These are phyloP conservation scores for Pestalotiopsis sp. DNA, from an alignment of 2,329 filamentous ascomycete genomes.

Conservation along the genomic window DNA sequence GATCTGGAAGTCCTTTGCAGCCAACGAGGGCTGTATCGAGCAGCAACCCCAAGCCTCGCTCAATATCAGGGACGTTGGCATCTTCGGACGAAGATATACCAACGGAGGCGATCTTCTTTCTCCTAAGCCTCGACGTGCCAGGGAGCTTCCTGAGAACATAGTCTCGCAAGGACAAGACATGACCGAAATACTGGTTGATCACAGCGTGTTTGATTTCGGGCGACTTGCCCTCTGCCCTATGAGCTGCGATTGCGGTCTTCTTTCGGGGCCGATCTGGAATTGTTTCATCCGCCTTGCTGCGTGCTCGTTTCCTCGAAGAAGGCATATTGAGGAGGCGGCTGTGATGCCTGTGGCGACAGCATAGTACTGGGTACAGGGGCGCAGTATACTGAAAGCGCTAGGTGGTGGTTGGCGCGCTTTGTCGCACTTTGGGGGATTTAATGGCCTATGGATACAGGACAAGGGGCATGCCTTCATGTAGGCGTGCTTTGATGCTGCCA, in stretches of 20 bases:
- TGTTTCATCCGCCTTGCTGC: background rate
- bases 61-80: constrained; percentile 31
- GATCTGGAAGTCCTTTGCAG: constrained; percentile 11
- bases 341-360: background rate
- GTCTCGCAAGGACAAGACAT: constrained; percentile 68
- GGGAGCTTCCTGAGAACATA: constrained; percentile 72
- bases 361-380: background rate
- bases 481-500: background rate
- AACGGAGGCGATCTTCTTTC: constrained; percentile 56
- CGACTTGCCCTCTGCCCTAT: background rate
- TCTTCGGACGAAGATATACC: constrained; percentile 30
- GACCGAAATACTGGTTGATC: constrained; percentile 68
- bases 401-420: background rate
- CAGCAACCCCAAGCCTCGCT: constrained; percentile 53
- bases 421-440: background rate
- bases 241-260: background rate
- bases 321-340: background rate
- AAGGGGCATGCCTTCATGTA: too few species aligned
- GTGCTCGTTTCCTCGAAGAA: constrained; percentile 7
- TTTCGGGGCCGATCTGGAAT: background rate
- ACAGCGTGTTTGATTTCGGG: constrained; percentile 58
- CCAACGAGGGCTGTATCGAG: constrained; percentile 75
- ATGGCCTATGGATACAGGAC: background rate
- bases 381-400: background rate
- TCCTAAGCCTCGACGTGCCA: constrained; percentile 63